Conservation (phyloP, 805 yeast species). For the Pichia kluyveri region DNA sequence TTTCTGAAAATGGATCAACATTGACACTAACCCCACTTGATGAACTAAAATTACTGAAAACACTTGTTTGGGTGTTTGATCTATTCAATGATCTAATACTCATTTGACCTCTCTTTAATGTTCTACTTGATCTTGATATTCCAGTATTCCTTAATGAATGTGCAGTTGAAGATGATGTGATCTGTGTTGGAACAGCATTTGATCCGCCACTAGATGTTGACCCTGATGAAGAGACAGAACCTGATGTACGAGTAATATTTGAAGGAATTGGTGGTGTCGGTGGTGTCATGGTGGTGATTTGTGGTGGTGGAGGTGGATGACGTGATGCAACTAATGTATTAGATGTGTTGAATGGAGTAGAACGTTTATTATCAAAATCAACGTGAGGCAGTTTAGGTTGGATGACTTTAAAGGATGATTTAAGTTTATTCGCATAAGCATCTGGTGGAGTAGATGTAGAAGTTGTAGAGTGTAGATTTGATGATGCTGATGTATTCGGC, state of each 20-base stretch:
- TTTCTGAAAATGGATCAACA: constrained; percentile 56
- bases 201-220: not conserved
- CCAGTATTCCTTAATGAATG: not conserved
- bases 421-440: not conserved
- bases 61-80: constrained; percentile 9
- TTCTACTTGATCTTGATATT: not conserved
- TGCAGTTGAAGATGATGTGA: not conserved
- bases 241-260: not conserved
- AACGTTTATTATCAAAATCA: constrained; percentile 71
- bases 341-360: constrained; percentile 52
- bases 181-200: not conserved
- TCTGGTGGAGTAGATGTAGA: not conserved
- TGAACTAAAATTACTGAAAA: constrained; percentile 8
- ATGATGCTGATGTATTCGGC: not conserved
- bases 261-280: not conserved
- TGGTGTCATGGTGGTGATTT: not conserved
- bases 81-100: constrained; percentile 7
- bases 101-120: not conserved
- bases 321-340: constrained; percentile 36
- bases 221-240: not conserved
- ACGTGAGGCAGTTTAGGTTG: constrained; percentile 62
- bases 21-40: constrained; percentile 9
- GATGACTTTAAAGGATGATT: constrained; percentile 51
- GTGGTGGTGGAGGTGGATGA: constrained; percentile 27
- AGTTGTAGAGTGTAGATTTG: not conserved